These are phyloP conservation scores for Juglanconis oblonga DNA, from an alignment of 2,329 filamentous ascomycete genomes.

Conservation along the genomic window DNA sequence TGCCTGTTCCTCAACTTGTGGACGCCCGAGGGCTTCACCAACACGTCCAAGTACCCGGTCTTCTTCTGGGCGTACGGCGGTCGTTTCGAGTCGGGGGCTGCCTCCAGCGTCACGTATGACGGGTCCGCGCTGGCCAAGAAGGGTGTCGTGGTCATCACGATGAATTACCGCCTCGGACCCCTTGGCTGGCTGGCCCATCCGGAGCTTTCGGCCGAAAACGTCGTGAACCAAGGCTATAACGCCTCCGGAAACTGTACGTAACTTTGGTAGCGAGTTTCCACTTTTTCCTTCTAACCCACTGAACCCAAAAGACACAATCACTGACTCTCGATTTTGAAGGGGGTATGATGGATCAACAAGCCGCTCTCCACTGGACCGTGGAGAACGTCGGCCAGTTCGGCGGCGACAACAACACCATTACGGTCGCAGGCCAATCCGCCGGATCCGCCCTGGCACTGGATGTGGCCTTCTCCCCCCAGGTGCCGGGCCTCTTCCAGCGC, in stretches of 20 bases:
- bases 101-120: conserved; percentile 44
- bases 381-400: conserved; percentile 65
- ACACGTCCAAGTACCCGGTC: conserved; percentile 37
- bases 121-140: conserved; percentile 56
- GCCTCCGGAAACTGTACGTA: conserved; percentile 50
- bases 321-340: conserved; percentile 22
- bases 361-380: conserved; percentile 67
- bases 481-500: conserved; percentile 23
- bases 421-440: conserved; percentile 65
- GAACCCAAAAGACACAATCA: no score
- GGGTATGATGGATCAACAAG: conserved; percentile 67
- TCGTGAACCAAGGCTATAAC: background rate
- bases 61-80: conserved; percentile 42
- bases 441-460: conserved; percentile 53
- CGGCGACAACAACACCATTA: conserved; percentile 64
- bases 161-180: conserved; percentile 73
- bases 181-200: conserved; percentile 68
- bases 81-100: conserved; percentile 43
- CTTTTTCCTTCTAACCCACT: no score
- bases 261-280: background rate
- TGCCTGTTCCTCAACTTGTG: conserved; percentile 68
- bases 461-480: background rate
- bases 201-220: conserved; percentile 39
- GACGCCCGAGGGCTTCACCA: conserved; percentile 52
- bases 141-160: conserved; percentile 66